Conservation (phyloP, 139 green algal genomes). For the Raphidocelis subcapitata region DNA sequence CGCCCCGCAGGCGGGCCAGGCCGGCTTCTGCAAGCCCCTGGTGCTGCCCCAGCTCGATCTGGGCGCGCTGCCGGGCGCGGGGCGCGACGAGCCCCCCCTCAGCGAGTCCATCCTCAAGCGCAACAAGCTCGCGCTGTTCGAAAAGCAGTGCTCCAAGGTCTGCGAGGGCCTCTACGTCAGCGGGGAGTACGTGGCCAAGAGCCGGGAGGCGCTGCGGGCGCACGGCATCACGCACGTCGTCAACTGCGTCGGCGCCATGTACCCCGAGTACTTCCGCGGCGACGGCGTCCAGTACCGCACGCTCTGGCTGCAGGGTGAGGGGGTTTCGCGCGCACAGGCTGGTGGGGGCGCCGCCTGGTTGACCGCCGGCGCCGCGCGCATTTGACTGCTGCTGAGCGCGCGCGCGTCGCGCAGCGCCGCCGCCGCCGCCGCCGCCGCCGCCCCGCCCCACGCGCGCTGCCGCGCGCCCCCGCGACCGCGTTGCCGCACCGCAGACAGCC, state of each 20-base stretch:
- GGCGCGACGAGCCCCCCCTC: slow-evolving; percentile 53
- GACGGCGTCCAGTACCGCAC: slow-evolving; percentile 87
- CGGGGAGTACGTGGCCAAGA: slow-evolving; percentile 84
- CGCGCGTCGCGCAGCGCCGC: too few species aligned
- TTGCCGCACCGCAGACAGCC: slow-evolving; percentile 72
- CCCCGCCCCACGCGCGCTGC: too few species aligned
- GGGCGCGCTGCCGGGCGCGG: slow-evolving; percentile 43
- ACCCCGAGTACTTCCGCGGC: slow-evolving; percentile 81
- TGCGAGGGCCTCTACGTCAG: slow-evolving; percentile 79
- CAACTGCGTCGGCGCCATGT: slow-evolving; percentile 95
- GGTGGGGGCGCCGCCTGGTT: background rate
- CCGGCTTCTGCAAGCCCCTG: slow-evolving; percentile 8
- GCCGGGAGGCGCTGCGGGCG: slow-evolving; percentile 59
- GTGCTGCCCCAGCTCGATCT: slow-evolving; percentile 47
- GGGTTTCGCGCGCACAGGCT: background rate
- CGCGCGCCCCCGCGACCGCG: too few species aligned
- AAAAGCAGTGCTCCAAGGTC: slow-evolving; percentile 75
- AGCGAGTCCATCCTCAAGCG: slow-evolving; percentile 64
- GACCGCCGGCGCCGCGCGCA: background rate
- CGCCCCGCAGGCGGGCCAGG: background rate
- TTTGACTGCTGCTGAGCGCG: background rate
- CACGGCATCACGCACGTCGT: slow-evolving; percentile 92
- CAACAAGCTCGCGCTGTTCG: slow-evolving; percentile 71
- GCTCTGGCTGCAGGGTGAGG: slow-evolving; percentile 86
- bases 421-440: too few species aligned